Conservation (phyloP, 352 stramenopile genomes). For the Globisporangium viniferum region DNA sequence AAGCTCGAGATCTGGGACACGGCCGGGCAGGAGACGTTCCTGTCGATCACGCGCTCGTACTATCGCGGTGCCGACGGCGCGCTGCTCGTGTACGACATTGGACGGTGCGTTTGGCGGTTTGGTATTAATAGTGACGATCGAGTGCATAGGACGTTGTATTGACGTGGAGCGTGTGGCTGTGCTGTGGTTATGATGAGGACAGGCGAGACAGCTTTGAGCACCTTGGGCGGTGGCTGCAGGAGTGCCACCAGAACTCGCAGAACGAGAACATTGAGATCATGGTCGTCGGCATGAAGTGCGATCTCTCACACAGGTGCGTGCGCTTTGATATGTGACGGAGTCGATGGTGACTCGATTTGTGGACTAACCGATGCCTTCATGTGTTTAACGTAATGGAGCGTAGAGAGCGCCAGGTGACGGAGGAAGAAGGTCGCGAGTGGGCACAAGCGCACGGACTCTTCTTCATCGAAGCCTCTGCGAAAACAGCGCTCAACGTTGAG, state of each 20-base stretch:
- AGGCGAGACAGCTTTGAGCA: conserved; percentile 79
- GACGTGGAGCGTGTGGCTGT: background rate
- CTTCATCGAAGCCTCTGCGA: conserved; percentile 84
- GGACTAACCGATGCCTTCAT: background rate
- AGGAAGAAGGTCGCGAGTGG: conserved; percentile 69
- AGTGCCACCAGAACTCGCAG: conserved; percentile 84
- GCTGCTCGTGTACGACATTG: conserved; percentile 88
- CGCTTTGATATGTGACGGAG: background rate
- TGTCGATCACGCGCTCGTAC: conserved; percentile 88
- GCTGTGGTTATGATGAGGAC: background rate
- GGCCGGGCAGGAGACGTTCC: conserved; percentile 87
- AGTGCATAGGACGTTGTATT: background rate
- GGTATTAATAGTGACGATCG: background rate
- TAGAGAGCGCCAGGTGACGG: conserved; percentile 56
- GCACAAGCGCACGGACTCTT: conserved; percentile 58
- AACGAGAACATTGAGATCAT: conserved; percentile 84
- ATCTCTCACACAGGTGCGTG: conserved; percentile 39
- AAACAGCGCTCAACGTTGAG: conserved; percentile 81
- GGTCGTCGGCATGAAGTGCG: conserved; percentile 86
- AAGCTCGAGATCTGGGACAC: conserved; percentile 94
- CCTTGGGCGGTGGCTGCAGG: conserved; percentile 70
- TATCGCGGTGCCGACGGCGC: conserved; percentile 86
- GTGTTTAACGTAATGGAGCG: background rate
- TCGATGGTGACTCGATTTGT: background rate
- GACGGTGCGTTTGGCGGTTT: conserved; percentile 18